Evolutionary conservation across 352 stramenopile genomes (phyloP).

Genomic region (Globisporangium nagaii): DNA sequence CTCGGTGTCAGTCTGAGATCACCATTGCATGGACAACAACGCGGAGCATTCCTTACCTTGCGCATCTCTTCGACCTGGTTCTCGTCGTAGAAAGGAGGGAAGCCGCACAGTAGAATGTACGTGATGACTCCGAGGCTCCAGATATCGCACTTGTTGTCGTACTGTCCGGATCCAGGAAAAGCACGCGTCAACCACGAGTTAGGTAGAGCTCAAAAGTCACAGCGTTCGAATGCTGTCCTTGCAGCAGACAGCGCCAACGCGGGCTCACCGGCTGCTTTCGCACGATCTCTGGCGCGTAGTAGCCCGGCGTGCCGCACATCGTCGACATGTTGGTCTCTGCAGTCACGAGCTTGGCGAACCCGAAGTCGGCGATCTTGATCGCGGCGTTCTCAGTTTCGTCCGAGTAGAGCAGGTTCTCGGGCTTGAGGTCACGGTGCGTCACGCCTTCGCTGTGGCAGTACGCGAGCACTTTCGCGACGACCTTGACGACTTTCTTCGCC

Average conservation of each 20-base stretch:
- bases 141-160: conserved; percentile 95
- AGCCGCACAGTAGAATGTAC: conserved; percentile 95
- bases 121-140: conserved; percentile 90
- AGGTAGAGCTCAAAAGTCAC: neutral
- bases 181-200: neutral
- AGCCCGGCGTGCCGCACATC: conserved; percentile 92
- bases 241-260: neutral
- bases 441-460: conserved; percentile 88
- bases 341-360: conserved; percentile 79
- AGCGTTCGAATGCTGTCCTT: neutral
- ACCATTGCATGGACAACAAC: neutral
- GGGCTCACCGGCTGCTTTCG: conserved; percentile 69
- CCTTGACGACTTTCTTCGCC: conserved; percentile 78
- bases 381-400: conserved; percentile 74
- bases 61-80: conserved; percentile 82
- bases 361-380: conserved; percentile 95
- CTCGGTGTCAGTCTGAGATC: neutral
- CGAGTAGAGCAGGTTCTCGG: conserved; percentile 94
- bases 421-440: conserved; percentile 96
- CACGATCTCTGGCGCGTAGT: conserved; percentile 96
- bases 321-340: conserved; percentile 82
- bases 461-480: conserved; percentile 77
- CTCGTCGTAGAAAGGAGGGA: conserved; percentile 96
- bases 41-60: conserved; percentile 46
- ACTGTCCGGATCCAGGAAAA: conserved; percentile 48